Evolutionary conservation across 768 basidiomycete species (phyloP).

Genomic region (Sutorius australiensis): DNA sequence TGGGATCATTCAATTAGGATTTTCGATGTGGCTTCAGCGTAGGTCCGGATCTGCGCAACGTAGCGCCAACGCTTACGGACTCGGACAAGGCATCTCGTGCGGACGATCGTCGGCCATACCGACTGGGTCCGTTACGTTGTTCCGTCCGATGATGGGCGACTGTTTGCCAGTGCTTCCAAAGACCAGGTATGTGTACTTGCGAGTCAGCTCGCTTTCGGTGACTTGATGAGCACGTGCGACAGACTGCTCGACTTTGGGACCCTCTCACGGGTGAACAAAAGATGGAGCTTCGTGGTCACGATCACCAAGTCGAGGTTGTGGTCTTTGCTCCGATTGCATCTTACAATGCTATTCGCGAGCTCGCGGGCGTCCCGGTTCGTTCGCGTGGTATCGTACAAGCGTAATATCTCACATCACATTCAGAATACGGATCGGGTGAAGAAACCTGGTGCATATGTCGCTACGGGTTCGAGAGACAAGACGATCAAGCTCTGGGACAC

Average conservation of each 20-base stretch:
- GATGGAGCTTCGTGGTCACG: conserved; percentile 82
- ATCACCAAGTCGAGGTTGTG: conserved; percentile 79
- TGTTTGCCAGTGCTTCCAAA: conserved; percentile 78
- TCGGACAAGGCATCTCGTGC: conserved; percentile 58
- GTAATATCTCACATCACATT: neutral
- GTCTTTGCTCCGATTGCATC: conserved; percentile 76
- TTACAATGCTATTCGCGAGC: conserved; percentile 72
- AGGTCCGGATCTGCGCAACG: conserved; percentile 27
- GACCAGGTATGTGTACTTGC: conserved; percentile 62
- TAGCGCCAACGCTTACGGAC: conserved; percentile 9
- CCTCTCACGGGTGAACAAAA: conserved; percentile 70
- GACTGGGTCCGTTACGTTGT: conserved; percentile 80
- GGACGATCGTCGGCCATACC: conserved; percentile 71
- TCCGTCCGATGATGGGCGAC: conserved; percentile 67
- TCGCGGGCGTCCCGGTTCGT: conserved; percentile 67
- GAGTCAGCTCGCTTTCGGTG: neutral
- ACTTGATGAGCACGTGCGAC: neutral
- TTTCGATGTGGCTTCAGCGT: conserved; percentile 87
- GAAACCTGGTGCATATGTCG: conserved; percentile 57
- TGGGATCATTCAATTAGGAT: conserved; percentile 82
- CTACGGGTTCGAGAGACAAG: conserved; percentile 88
- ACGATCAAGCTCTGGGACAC: conserved; percentile 90
- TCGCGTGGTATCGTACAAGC: conserved; percentile 6
- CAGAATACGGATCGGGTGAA: conserved; percentile 51
- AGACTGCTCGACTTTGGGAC: conserved; percentile 82